Evolutionary conservation across 192 early-diverging fungal species (phyloP).

Genomic region (Powellomyces hirtus): DNA sequence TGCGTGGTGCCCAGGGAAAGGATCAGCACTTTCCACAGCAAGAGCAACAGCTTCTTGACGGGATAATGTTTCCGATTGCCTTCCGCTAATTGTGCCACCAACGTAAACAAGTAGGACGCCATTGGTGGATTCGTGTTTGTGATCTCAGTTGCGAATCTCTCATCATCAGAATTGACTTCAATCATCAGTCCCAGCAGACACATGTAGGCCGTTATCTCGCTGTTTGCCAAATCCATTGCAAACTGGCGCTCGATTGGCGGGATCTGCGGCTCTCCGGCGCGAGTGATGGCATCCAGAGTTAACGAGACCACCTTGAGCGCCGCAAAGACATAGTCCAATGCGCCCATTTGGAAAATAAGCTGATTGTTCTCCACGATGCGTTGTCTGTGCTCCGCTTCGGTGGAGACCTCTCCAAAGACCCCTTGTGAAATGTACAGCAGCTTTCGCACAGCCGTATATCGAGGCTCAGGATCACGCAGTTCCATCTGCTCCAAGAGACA

Average conservation of each 20-base stretch:
- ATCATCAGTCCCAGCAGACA: conserved; percentile 67
- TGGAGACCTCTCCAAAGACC: conserved; percentile 32
- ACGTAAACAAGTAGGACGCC: conserved; percentile 62
- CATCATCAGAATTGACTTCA: conserved; percentile 48
- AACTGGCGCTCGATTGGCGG: conserved; percentile 22
- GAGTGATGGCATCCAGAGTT: conserved; percentile 46
- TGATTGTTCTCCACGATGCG: conserved; percentile 57
- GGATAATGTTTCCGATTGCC: conserved; percentile 70
- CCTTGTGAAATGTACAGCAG: conserved; percentile 68
- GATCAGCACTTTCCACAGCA: conserved; percentile 70
- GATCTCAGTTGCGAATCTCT: conserved; percentile 49
- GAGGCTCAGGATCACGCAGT: conserved; percentile 39
- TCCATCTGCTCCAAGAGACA: conserved; percentile 62
- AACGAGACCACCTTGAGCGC: conserved; percentile 56
- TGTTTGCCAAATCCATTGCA: conserved; percentile 40
- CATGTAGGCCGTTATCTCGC: conserved; percentile 48
- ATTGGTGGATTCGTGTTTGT: conserved; percentile 39
- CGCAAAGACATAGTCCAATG: conserved; percentile 55
- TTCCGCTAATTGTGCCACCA: conserved; percentile 63
- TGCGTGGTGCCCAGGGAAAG: conserved; percentile 56
- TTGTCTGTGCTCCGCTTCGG: conserved; percentile 47
- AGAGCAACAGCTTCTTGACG: conserved; percentile 66
- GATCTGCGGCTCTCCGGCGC: conserved; percentile 9
- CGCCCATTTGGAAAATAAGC: conserved; percentile 56
- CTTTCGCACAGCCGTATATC: conserved; percentile 52